Evolutionary conservation across 345 rosid species (phyloP), one percentile per base, ranked within the genome.

Genomic region (Aethionema arabicum): DNA sequence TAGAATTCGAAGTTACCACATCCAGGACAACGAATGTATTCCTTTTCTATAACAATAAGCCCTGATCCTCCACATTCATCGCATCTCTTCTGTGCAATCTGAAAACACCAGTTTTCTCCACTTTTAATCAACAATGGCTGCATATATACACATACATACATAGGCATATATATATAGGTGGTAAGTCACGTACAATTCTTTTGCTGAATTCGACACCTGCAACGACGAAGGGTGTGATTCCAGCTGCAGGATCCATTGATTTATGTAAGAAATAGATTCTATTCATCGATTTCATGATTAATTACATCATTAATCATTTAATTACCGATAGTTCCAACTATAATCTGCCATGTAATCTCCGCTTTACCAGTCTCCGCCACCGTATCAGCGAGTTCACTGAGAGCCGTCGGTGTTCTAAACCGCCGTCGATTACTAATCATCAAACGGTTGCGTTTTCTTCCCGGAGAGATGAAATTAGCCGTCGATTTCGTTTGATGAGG

Each of bases 171-270:
- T 7, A 42, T 2, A 63, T 13, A 41, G 9, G 2, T 32, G 3
- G 37, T 6, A 21, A 39, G 33, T 44, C 13, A 52, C 53, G 61
- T 72, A 90, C 97, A 42, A 91, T 88, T 81, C 96, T 78, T 74
- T 88, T 86, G 83, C 89, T 77, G 84, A 92, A 92, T 57, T 88
- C 98, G 59, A 92, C 76, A 62, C 93, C 98, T 9, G 96, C 98
- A 9, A 87, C 91, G 29, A 81, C 78, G 51, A 90, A 90, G 3
- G 95, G 97, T 30, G 76, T 59, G 56, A 82, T 69, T 44, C 93
- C 95, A 68, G 95, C 95, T 90, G 88, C 84, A 70, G 36, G 8
- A 37, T 79, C 85, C 87, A 72, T 77, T 46, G 33, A 83, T 64
- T 59, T 85, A 4, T 31, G 45, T 48, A 40, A 58, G 15, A 29